A percentile compares a stretch with the other conserved stretches of the same genome.
Conservation (phyloP, 352 stramenopile genomes). For the Phytophthora nicotianae region DNA sequence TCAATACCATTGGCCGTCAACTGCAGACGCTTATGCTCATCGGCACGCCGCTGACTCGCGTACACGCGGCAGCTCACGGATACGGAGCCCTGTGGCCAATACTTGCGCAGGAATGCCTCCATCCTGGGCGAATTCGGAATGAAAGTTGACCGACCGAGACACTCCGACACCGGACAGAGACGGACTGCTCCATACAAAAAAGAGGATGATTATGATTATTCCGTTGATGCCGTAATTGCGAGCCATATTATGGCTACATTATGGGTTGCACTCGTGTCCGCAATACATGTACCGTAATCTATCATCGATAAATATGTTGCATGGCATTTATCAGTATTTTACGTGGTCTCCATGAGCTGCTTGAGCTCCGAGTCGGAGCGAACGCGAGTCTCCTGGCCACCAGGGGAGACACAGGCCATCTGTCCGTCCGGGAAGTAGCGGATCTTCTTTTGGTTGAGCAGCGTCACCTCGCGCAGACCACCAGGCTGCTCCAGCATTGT, state of each 20-base stretch:
- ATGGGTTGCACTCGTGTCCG: no score
- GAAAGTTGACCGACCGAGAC: conserved; percentile 11
- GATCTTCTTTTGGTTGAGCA: conserved; percentile 73
- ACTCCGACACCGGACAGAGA: conserved; percentile 7
- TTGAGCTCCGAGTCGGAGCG: conserved; percentile 69
- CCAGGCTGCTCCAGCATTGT: conserved; percentile 79
- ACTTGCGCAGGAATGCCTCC: conserved; percentile 36
- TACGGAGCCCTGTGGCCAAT: conserved; percentile 31
- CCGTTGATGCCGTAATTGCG: background rate
- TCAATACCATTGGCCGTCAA: conserved; percentile 45
- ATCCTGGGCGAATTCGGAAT: conserved; percentile 15
- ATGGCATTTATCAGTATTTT: conserved; percentile 8
- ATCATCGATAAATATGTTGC: conserved; percentile 27
- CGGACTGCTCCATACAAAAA: conserved; percentile 3
- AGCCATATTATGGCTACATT: background rate
- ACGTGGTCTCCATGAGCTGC: conserved; percentile 52
- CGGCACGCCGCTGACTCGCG: conserved; percentile 25
- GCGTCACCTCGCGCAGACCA: conserved; percentile 77
- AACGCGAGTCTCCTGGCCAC: conserved; percentile 60
- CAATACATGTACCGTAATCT: no score
- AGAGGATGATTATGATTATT: conserved; percentile 4
- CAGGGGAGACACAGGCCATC: conserved; percentile 57
- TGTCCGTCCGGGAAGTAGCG: conserved; percentile 78
- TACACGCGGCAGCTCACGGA: conserved; percentile 38
- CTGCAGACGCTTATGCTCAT: conserved; percentile 38